Percentiles rank a stretch among this genome's conserved stretches.
Conservation (phyloP, 352 stramenopile genomes). For the Phytophthora quininea region DNA sequence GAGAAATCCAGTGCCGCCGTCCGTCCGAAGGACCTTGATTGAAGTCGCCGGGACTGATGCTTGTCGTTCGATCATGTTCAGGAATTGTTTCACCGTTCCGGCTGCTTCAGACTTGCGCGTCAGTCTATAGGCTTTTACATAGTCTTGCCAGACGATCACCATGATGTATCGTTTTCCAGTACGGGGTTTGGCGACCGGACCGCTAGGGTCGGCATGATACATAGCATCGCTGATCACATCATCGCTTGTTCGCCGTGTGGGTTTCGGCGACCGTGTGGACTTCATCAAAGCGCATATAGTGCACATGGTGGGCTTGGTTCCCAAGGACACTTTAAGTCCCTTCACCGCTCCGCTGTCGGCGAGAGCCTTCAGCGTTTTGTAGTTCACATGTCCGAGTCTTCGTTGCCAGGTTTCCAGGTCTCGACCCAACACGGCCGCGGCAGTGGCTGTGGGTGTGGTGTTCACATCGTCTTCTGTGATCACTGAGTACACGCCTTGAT, state of each 20-base stretch:
- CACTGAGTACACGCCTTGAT: not conserved
- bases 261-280: not conserved
- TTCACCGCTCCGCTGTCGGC: not conserved
- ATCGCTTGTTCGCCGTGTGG: not conserved
- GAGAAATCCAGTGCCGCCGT: conserved; percentile 10
- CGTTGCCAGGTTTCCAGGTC: not conserved
- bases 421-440: not conserved
- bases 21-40: not conserved
- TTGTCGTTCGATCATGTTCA: conserved; percentile 3
- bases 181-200: not conserved
- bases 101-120: not conserved
- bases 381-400: not conserved
- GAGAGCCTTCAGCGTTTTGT: not conserved
- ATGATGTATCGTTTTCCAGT: conserved; percentile 1
- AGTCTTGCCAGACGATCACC: conserved; percentile 1
- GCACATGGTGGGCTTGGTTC: not conserved
- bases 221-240: not conserved
- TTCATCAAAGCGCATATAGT: not conserved
- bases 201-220: conserved; percentile 3
- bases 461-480: not conserved
- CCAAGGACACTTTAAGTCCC: not conserved
- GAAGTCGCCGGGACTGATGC: not conserved
- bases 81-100: not conserved
- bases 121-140: not conserved
- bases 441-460: not conserved